Evolutionary conservation across 2,329 filamentous ascomycete species (phyloP).

Genomic region (Botrytis tulipae): DNA sequence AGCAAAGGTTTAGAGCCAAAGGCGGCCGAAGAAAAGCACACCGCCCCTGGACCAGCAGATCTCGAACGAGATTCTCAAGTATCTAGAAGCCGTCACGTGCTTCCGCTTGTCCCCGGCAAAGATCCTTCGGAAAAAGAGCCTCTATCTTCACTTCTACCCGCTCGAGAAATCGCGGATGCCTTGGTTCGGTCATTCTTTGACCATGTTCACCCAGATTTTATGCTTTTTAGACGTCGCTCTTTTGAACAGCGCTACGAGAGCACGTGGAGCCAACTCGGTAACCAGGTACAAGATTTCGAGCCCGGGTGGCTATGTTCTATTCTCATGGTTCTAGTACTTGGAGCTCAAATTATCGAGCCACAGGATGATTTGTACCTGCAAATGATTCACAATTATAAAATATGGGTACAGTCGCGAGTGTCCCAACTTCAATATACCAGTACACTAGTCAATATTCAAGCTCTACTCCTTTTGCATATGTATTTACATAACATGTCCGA

Average conservation of each 20-base stretch:
- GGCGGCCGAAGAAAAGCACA: conserved; percentile 28
- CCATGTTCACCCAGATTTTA: conserved; percentile 41
- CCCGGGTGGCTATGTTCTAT: conserved; percentile 44
- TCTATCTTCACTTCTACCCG: conserved; percentile 37
- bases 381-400: conserved; percentile 40
- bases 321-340: conserved; percentile 40
- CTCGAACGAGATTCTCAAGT: conserved; percentile 9
- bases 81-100: conserved; percentile 4
- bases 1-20: conserved; percentile 37
- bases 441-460: conserved; percentile 44
- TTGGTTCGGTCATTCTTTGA: conserved; percentile 44
- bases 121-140: conserved; percentile 27
- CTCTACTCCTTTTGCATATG: conserved; percentile 43
- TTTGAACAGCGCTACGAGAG: conserved; percentile 43
- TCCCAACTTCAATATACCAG: conserved; percentile 42
- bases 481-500: conserved; percentile 45
- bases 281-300: conserved; percentile 39
- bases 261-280: conserved; percentile 38
- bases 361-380: conserved; percentile 36
- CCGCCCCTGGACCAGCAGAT: conserved; percentile 10
- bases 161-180: conserved; percentile 40
- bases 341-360: conserved; percentile 42
- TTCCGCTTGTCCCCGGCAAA: not conserved
- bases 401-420: conserved; percentile 39
- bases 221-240: conserved; percentile 43